phyloP scores from a whole-genome alignment of 805 yeast genomes.

The Metschnikowia vanudenii region DNA sequence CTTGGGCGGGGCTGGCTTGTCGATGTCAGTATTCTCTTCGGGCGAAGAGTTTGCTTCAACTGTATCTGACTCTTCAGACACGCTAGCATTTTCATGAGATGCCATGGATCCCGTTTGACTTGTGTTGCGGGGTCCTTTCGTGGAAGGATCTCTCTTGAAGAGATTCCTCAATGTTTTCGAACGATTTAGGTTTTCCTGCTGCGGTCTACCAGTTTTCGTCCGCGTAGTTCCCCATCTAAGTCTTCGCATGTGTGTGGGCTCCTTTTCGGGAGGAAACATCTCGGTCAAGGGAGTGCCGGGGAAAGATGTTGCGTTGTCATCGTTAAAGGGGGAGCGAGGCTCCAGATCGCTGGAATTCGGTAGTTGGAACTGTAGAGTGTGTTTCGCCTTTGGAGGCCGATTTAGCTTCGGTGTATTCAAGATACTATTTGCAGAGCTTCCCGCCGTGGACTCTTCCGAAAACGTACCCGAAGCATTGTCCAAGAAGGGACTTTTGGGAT shows the following conservation, averaged over 20 bases:
- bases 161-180: constrained; percentile 57
- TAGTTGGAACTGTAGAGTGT: constrained; percentile 32
- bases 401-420: constrained; percentile 21
- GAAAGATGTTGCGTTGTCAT: constrained; percentile 1
- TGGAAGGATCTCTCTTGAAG: constrained; percentile 22
- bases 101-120: constrained; percentile 16
- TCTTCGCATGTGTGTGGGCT: constrained; percentile 60
- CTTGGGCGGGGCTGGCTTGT: constrained; percentile 12
- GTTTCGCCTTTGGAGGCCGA: constrained; percentile 18
- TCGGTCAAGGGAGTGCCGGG: constrained; percentile 17
- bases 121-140: not conserved
- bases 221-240: constrained; percentile 92
- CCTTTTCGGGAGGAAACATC: constrained; percentile 14
- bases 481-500: constrained; percentile 20
- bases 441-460: constrained; percentile 8
- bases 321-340: constrained; percentile 29
- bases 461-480: constrained; percentile 13
- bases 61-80: constrained; percentile 6
- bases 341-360: constrained; percentile 18
- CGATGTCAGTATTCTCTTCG: constrained; percentile 25
- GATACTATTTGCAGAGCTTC: constrained; percentile 9
- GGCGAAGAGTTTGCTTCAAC: constrained; percentile 15
- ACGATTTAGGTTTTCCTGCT: constrained; percentile 45
- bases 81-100: not conserved
- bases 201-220: constrained; percentile 66